Base-by-base conservation (phyloP, 2,329 filamentous ascomycete genomes). In the Aspergillus sp. region DNA sequence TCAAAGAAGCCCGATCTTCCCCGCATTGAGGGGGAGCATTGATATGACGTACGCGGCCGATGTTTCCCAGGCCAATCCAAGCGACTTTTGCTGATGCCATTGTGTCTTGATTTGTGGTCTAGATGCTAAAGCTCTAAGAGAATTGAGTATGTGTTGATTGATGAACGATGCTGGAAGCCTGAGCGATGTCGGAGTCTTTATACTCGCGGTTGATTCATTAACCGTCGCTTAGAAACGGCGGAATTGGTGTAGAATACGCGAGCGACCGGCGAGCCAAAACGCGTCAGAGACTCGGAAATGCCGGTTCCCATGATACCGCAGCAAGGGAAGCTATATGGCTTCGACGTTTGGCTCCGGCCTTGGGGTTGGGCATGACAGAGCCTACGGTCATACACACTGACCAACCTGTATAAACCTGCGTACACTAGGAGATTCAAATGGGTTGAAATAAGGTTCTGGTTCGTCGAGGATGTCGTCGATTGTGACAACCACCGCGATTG, bases 41-140 rank as follows among this genome's bases (percentile, higher is more conserved):
- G 15, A 15, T 15, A 15, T 46, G 31, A 78, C 85, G 80, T 80
- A 90, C 91, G 72, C 89, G 85, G 67, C 91, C 93, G 87, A 96
- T 96, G 76, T 96, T 96, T 56, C 92, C 92, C 54, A 96, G 84
- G 60, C 93, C 92, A 58, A 96, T 87, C 87, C 88, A 96, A 69
- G 92, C 83, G 55, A 95, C 72, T 76, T 85, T 87, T 66, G 69
- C 66, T 59, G 69, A 72, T 28, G 72, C 65, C 72, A 75, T 75
- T 31, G 28, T 65, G 11, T 9, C 19, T 43, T 48, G 23, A 41
- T 17, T 15, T 49, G 17, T 19, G 19, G 4, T 28, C 23, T 28
- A 23, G n/a, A 8, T 4, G 8, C 6, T 25, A n/a, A 43, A 43
- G 34, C 13, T 51, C 25, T 5, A 30, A 25, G n/a, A 25, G 43